Conservation (phyloP, 306 rosid genomes). For the Hippophae tibetana region DNA sequence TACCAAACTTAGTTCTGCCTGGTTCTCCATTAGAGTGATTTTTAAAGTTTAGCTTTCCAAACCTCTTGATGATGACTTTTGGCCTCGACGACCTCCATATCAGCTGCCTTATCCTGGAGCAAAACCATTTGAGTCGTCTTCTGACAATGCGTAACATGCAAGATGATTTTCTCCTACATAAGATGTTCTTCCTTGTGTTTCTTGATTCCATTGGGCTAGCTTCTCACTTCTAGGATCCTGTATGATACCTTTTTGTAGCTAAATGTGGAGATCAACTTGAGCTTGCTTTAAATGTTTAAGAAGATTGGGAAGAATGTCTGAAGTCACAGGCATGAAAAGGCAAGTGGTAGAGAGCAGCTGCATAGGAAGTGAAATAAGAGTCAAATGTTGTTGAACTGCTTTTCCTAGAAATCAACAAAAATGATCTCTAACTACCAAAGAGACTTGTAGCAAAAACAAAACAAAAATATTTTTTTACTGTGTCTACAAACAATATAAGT, state of each 20-base stretch:
- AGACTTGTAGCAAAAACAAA: no score
- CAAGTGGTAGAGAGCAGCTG: slow-evolving; percentile 35
- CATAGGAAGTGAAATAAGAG: slow-evolving; percentile 26
- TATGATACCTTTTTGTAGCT: not conserved
- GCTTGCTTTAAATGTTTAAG: not conserved
- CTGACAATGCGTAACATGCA: slow-evolving; percentile 33
- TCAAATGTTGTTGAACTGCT: slow-evolving; percentile 40
- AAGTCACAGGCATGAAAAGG: slow-evolving; percentile 9
- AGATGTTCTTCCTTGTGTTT: slow-evolving; percentile 2
- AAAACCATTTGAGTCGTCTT: slow-evolving; percentile 41
- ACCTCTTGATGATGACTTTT: slow-evolving; percentile 64
- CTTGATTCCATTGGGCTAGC: slow-evolving; percentile 2
- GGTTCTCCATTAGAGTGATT: slow-evolving; percentile 24
- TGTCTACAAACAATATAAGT: no score
- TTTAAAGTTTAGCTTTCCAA: slow-evolving; percentile 44
- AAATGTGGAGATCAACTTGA: not conserved
- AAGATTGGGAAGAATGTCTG: slow-evolving; percentile 2
- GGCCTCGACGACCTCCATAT: slow-evolving; percentile 57
- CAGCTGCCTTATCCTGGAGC: slow-evolving; percentile 50
- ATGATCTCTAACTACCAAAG: slow-evolving; percentile 10
- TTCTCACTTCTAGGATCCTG: not conserved
- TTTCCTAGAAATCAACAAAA: slow-evolving; percentile 12
- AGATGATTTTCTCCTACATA: slow-evolving; percentile 12
- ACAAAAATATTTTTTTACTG: no score
- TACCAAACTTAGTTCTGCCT: slow-evolving; percentile 17